These are phyloP conservation scores for Scedosporium aurantiacum DNA, from an alignment of 2,329 filamentous ascomycete species.

Conservation along the genomic window DNA sequence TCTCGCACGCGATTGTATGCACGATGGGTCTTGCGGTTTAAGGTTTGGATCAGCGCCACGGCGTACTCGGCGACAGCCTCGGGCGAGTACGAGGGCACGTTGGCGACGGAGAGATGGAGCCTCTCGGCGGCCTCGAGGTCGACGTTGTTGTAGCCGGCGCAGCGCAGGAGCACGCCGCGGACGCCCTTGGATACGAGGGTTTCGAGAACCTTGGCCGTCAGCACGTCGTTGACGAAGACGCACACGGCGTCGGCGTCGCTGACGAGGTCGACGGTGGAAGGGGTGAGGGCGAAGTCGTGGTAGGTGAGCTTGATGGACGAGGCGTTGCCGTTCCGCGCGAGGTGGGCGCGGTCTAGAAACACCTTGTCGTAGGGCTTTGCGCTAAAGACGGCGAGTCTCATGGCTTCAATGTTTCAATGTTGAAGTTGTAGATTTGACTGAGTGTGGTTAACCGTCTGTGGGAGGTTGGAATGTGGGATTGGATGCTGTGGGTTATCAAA, in stretches of 20 bases:
- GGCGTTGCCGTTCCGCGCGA: conserved; percentile 19
- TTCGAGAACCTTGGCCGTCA: conserved; percentile 39
- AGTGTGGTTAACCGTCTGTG: no score
- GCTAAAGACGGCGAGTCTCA: conserved; percentile 55
- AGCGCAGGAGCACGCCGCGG: conserved; percentile 50
- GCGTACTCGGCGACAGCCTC: conserved; percentile 61
- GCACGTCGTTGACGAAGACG: conserved; percentile 56
- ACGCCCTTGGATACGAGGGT: conserved; percentile 38
- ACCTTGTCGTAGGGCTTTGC: conserved; percentile 51
- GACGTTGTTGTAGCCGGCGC: conserved; percentile 59
- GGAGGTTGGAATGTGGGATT: no score
- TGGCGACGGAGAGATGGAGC: conserved; percentile 49
- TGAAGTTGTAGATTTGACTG: neutral
- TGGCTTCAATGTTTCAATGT: conserved; percentile 12
- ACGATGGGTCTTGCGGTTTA: conserved; percentile 57
- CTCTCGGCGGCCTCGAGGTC: conserved; percentile 44
- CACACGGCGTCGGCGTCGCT: conserved; percentile 46
- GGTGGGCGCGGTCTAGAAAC: conserved; percentile 36
- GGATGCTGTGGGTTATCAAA: neutral
- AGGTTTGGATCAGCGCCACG: conserved; percentile 54
- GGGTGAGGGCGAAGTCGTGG: conserved; percentile 45
- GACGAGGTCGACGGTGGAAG: conserved; percentile 45
- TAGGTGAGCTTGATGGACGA: conserved; percentile 38
- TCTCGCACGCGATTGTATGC: conserved; percentile 59
- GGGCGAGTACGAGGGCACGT: conserved; percentile 58